Percentiles rank a stretch among this genome's conserved stretches.
Conservation (phyloP, 371 early-diverging fungal genomes). For the Blastocladiella emersonii region DNA sequence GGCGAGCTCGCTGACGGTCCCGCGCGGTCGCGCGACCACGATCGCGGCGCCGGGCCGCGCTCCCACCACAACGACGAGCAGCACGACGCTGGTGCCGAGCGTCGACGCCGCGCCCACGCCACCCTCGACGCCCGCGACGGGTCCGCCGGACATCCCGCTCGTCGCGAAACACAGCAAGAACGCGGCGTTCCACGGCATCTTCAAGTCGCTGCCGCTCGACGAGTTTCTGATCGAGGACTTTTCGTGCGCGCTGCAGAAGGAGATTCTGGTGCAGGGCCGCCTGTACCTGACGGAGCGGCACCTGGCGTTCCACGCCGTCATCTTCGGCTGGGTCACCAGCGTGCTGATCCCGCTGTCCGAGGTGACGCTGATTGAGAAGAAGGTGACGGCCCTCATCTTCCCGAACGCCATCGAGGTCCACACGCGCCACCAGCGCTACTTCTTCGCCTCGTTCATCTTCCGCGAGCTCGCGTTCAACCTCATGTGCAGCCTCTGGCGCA, state of each 20-base stretch:
- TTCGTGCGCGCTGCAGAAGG: conserved; percentile 81
- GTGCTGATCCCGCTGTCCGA: conserved; percentile 69
- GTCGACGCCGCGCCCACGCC: not conserved
- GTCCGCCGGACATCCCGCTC: not conserved
- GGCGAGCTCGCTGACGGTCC: not conserved
- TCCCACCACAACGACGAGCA: not conserved
- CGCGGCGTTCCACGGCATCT: conserved; percentile 2
- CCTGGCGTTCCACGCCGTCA: conserved; percentile 86
- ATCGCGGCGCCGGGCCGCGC: not conserved
- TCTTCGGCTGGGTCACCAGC: conserved; percentile 90
- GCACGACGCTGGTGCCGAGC: not conserved
- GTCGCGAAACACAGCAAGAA: not conserved
- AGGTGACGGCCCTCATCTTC: conserved; percentile 61
- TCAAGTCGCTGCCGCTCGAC: not conserved
- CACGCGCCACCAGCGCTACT: conserved; percentile 45
- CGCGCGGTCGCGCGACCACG: not conserved
- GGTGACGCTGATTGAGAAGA: conserved; percentile 65
- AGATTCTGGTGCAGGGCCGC: conserved; percentile 81
- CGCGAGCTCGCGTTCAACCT: conserved; percentile 14
- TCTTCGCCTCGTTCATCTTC: conserved; percentile 21
- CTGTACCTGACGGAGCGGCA: conserved; percentile 73
- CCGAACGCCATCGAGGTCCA: conserved; percentile 74
- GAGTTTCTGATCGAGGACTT: conserved; percentile 35
- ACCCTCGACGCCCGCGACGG: not conserved
- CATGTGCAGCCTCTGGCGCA: conserved; percentile 8